A percentile compares a stretch with the other conserved stretches of the same genome.
phyloP scores from a whole-genome alignment of 495 filamentous ascomycete genomes.

The Melanomma pulvis-pyrius region DNA sequence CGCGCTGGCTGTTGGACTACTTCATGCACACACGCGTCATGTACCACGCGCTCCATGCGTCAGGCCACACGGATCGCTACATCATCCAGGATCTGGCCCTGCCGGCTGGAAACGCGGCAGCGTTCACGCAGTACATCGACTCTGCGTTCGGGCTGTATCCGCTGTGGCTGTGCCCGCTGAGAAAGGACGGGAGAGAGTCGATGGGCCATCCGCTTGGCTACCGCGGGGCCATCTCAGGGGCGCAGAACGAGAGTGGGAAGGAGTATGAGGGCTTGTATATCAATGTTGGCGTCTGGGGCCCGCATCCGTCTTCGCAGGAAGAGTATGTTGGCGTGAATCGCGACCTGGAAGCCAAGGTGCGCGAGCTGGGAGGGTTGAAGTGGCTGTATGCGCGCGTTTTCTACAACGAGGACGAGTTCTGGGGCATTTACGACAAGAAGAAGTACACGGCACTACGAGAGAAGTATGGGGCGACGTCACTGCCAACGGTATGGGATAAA shows the following conservation, averaged over 20 bases:
- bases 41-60: slow-evolving; percentile 60
- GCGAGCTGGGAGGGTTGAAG: slow-evolving; percentile 67
- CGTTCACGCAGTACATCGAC: slow-evolving; percentile 54
- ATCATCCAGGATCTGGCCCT: slow-evolving; percentile 65
- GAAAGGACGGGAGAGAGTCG: slow-evolving; percentile 13
- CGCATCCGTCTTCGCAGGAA: slow-evolving; percentile 52
- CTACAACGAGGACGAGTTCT: slow-evolving; percentile 59
- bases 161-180: slow-evolving; percentile 63
- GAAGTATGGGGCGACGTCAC: slow-evolving; percentile 54
- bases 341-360: slow-evolving; percentile 65
- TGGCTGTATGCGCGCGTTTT: slow-evolving; percentile 64
- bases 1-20: slow-evolving; percentile 59
- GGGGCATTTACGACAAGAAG: slow-evolving; percentile 52
- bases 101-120: slow-evolving; percentile 48
- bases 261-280: slow-evolving; percentile 7
- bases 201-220: slow-evolving; percentile 11
- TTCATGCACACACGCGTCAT: slow-evolving; percentile 67
- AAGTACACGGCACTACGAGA: slow-evolving; percentile 55
- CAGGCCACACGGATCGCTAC: slow-evolving; percentile 51
- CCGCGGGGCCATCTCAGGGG: not conserved
- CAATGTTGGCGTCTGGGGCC: slow-evolving; percentile 62
- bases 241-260: not conserved
- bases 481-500: slow-evolving; percentile 61
- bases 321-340: slow-evolving; percentile 55
- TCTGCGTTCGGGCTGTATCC: slow-evolving; percentile 55